These are phyloP conservation scores for Phaeodactylum tricornutum DNA, from an alignment of 108 stramenopile genomes.

Conservation along the genomic window DNA sequence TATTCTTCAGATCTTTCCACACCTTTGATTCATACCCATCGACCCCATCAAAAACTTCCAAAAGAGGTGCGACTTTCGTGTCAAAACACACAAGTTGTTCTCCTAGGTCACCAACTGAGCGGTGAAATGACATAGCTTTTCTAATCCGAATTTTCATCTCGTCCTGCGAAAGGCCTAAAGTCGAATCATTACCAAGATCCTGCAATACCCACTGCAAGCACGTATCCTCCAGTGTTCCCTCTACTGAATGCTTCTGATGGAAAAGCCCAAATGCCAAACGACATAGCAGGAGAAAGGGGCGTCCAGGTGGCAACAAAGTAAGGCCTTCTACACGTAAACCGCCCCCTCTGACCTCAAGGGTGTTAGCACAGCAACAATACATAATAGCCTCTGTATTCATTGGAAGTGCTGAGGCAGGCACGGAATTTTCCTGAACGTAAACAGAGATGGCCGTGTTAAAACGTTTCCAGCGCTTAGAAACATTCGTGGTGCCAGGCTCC, in stretches of 20 bases:
- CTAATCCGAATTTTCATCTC: conserved; percentile 12
- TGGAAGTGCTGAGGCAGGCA: conserved; percentile 21
- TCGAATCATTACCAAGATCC: neutral
- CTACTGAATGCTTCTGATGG: neutral
- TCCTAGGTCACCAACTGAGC: conserved; percentile 26
- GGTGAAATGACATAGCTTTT: conserved; percentile 43
- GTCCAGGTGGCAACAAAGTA: conserved; percentile 37
- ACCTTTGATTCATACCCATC: conserved; percentile 28
- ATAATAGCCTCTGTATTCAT: neutral
- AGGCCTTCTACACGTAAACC: conserved; percentile 37
- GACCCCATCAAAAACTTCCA: conserved; percentile 42
- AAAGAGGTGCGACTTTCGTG: conserved; percentile 32
- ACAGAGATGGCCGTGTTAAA: conserved; percentile 9
- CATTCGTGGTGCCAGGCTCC: neutral
- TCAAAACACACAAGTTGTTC: conserved; percentile 57
- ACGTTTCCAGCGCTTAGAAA: conserved; percentile 16
- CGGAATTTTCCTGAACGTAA: conserved; percentile 25
- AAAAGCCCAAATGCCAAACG: conserved; percentile 34
- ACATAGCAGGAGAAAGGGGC: conserved; percentile 32
- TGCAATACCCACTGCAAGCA: neutral
- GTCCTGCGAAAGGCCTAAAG: neutral
- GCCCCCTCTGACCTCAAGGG: conserved; percentile 45
- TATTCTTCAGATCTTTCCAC: conserved; percentile 31
- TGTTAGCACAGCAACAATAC: conserved; percentile 32
- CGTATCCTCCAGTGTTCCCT: conserved; percentile 1